Conservation (phyloP, 2,329 filamentous ascomycete species). For the Ceratocystis harringtonii region DNA sequence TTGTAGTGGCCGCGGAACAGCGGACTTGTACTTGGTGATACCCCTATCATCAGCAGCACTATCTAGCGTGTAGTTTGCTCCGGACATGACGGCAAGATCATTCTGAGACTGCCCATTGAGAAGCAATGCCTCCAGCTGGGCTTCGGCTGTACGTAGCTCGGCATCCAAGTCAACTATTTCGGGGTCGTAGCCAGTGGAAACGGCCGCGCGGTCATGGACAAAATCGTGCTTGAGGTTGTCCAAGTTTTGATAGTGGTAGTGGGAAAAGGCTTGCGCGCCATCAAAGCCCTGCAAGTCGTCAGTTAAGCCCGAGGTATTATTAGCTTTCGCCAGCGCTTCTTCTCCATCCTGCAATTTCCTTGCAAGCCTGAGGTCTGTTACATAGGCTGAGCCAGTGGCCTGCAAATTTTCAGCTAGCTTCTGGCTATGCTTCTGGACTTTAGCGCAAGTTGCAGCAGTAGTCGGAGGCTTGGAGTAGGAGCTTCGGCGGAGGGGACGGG, state of each 20-base stretch:
- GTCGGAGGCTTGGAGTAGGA: background rate
- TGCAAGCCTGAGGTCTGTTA: background rate
- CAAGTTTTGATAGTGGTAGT: background rate
- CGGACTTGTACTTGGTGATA: background rate
- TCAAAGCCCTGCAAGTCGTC: background rate
- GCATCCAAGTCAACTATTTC: background rate
- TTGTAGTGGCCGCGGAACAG: constrained; percentile 1
- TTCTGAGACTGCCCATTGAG: background rate
- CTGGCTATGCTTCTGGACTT: background rate
- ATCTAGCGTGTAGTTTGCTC: background rate
- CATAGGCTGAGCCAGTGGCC: background rate
- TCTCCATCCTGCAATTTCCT: background rate
- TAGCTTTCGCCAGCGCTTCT: background rate
- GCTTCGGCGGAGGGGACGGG: background rate
- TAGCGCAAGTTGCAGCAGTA: background rate
- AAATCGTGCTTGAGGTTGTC: background rate
- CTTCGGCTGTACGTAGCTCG: background rate
- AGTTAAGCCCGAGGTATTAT: background rate
- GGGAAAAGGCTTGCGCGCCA: background rate
- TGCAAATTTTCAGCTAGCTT: too few relatives aligned
- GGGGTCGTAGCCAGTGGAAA: background rate
- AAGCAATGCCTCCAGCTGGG: background rate
- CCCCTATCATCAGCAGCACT: background rate
- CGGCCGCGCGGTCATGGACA: background rate
- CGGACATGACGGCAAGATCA: background rate